A percentile compares a stretch with the other conserved stretches of the same genome.
phyloP scores from a whole-genome alignment of 106 monocot genomes.

The Platanthera guangdongensis region DNA sequence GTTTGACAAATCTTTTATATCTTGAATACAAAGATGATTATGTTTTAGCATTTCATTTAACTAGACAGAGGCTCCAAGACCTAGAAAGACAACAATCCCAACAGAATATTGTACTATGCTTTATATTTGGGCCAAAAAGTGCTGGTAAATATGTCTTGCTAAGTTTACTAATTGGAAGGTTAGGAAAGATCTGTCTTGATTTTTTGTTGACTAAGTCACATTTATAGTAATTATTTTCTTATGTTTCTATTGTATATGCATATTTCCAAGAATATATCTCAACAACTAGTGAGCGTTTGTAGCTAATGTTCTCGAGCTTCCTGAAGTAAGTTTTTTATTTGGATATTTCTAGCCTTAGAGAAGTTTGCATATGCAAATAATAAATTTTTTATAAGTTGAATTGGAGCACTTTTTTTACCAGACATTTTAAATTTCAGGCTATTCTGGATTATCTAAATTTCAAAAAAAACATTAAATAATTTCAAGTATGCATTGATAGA shows the following conservation, averaged over 20 bases:
- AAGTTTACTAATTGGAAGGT: too few species aligned
- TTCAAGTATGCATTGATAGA: not conserved
- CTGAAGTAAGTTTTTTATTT: conserved; percentile 7
- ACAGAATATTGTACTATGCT: conserved; percentile 78
- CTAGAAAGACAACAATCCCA: conserved; percentile 64
- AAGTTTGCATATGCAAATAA: too few species aligned
- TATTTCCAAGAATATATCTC: conserved; percentile 61
- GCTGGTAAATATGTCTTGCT: conserved; percentile 73
- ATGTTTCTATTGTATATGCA: conserved; percentile 24
- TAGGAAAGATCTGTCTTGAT: not conserved
- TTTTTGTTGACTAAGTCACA: not conserved
- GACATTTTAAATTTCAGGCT: too few species aligned
- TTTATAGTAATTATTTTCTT: not conserved
- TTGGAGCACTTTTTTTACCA: too few species aligned
- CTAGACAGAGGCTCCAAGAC: conserved; percentile 64
- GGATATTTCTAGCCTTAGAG: too few species aligned
- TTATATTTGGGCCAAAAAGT: conserved; percentile 82
- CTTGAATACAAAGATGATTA: conserved; percentile 69
- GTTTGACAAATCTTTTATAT: conserved; percentile 76
- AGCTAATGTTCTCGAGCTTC: conserved; percentile 61
- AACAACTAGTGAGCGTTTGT: conserved; percentile 57
- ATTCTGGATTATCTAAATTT: not conserved
- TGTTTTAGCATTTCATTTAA: conserved; percentile 64
- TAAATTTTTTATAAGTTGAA: too few species aligned
- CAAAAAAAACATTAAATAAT: not conserved